A percentile compares a stretch with the other conserved stretches of the same genome.
These are phyloP conservation scores for Oryza brachyantha DNA, from an alignment of 176 grass and related monocot species.

Conservation along the genomic window DNA sequence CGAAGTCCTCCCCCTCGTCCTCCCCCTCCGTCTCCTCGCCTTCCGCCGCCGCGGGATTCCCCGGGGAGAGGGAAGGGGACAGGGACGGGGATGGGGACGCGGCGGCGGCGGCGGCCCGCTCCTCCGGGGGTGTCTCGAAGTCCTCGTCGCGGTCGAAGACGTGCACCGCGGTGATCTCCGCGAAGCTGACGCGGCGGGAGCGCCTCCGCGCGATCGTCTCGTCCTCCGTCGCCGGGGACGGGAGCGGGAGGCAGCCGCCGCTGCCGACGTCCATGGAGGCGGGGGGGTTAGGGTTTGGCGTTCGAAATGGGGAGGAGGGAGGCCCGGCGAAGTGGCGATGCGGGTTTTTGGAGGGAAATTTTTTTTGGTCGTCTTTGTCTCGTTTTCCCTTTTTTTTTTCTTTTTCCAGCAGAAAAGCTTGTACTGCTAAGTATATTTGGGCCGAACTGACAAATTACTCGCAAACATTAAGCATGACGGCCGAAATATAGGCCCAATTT, in stretches of 20 bases:
- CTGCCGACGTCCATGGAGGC: constrained; percentile 40
- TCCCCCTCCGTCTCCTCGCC: constrained; percentile 51
- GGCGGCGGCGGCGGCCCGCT: constrained; percentile 5
- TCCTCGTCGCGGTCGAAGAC: constrained; percentile 94
- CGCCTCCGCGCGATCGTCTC: constrained; percentile 63
- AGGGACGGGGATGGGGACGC: background rate
- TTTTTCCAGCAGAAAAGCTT: too few relatives aligned
- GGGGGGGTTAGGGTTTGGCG: constrained; percentile 43
- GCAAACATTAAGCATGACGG: background rate
- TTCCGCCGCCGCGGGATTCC: constrained; percentile 23
- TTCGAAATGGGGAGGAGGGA: constrained; percentile 19
- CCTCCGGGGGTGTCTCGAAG: constrained; percentile 59
- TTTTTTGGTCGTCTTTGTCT: background rate
- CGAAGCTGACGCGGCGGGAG: constrained; percentile 93
- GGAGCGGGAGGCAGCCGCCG: background rate
- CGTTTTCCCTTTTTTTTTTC: too few relatives aligned
- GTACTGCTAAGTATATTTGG: background rate
- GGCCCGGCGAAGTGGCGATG: too few relatives aligned
- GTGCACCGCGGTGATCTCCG: constrained; percentile 86
- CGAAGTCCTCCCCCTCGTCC: constrained; percentile 20
- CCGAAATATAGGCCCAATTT: background rate
- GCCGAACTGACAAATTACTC: background rate
- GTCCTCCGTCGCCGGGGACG: constrained; percentile 55
- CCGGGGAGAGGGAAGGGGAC: constrained; percentile 11
- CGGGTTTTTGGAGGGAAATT: constrained; percentile 45